Evolutionary conservation across 805 yeast species (phyloP), one percentile per base, ranked within the genome.

Genomic region (Kazachstania africana): DNA sequence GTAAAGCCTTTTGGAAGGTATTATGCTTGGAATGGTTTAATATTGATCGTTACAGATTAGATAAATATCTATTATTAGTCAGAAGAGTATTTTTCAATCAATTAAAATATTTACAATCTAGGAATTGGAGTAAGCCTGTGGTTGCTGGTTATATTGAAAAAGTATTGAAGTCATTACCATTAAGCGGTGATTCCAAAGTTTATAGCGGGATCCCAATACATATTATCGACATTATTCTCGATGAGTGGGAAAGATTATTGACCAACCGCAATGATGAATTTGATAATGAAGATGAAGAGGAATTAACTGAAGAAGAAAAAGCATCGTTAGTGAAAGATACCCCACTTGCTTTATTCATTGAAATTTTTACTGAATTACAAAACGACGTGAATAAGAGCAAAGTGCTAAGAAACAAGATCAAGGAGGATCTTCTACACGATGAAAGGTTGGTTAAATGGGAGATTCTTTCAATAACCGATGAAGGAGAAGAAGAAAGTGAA

Each of bases 191-290:
- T 39, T 53, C 57, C 24, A 66, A 69, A 40, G 62, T 75, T 16
- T 78, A 93, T 27, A 70, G 69, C 42, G 91, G 91, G 16, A 66
- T 91, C 32, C 77, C 94, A 12, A 72, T 80, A 52, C 98, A 88
- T 60, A 56, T 88, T 25, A 66, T 81, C 37, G 97, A 91, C 57
- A 73, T 91, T 5, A 75, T 72, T 50, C 54, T 81, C 24, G 96
- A 85, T 44, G 98, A 88, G 57, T 58, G 88, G 37, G 94, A 80
- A 47, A 68, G 67, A 39, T 70, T 77, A 2, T 50, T 78, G 34
- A 72, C 71, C 39, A 66, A 60, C 23, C 69, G 63, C 6, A 48
- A 60, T 32, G 63, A 65, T 24, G 67, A 63, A 19, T 60, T 61
- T 26, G 70, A 66, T 16, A 67, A 60, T 6, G 72, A 63, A 4